phyloP scores from a whole-genome alignment of 83 land plant genomes.

The Thuja plicata region DNA sequence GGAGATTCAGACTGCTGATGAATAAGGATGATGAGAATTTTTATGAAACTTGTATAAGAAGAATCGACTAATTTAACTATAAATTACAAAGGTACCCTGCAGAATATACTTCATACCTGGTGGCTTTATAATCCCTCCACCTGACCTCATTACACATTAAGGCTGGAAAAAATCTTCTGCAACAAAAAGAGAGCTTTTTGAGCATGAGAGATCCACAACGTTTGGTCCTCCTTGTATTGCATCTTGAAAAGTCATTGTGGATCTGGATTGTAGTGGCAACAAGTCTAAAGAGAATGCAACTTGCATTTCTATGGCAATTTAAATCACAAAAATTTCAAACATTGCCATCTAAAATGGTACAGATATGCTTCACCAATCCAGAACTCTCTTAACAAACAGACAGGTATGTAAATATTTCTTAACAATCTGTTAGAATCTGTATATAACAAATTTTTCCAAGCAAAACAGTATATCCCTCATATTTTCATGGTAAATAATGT shows the following conservation, averaged over 20 bases:
- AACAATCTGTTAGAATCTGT: not conserved
- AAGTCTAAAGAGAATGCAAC: not conserved
- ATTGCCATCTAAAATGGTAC: not conserved
- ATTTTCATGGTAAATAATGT: not conserved
- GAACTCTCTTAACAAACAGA: not conserved
- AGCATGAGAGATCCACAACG: not conserved
- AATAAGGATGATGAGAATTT: too few relatives aligned
- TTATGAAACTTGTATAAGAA: too few relatives aligned
- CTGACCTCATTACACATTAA: not conserved
- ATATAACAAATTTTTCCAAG: not conserved
- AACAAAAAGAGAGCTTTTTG: not conserved
- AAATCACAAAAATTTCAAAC: not conserved
- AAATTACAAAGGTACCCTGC: not conserved
- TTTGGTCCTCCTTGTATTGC: not conserved
- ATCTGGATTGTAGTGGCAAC: not conserved
- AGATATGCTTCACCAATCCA: not conserved
- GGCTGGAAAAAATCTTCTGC: not conserved
- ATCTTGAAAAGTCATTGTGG: not conserved
- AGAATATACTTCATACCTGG: not conserved
- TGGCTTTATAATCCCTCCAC: not conserved
- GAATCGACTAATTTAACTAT: not conserved
- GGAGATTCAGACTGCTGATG: too few relatives aligned
- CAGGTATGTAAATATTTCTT: not conserved
- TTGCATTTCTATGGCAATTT: not conserved
- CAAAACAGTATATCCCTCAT: not conserved